Evolutionary conservation across 2,329 filamentous ascomycete species (phyloP), one percentile per base, ranked within the genome.

Genomic region (Claviceps capensis): DNA sequence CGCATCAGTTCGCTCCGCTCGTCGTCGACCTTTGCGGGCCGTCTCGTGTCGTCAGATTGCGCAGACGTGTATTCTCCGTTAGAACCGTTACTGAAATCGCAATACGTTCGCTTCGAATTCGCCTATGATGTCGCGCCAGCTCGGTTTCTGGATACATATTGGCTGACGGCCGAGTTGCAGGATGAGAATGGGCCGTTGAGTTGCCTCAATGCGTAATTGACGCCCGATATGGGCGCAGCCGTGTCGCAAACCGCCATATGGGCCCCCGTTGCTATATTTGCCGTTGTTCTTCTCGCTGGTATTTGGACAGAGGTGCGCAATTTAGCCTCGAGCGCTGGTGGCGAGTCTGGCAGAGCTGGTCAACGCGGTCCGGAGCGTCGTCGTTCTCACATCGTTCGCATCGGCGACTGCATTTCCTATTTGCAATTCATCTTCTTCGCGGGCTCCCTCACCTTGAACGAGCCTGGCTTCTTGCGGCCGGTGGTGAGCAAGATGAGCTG

Each of bases 371-470:
- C 6, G 9, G 48, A 50, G 19, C 48, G 26, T n/a, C 13, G 40
- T 38, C 48, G 41, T 17, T 14, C 40, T 8, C 48, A 50, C 40
- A 36, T 50, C n/a, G 11, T 50, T 19, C 48, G 48, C 40, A 60
- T 65, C 2, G 61, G 60, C 13, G 58, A 88, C 61, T 88, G 84
- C 60, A 69, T 89, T 38, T 81, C 86, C 59, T 88, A 88, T 62
- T 77, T 89, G 13, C 85, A 89, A 60, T 88, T 87, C 61, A 73
- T 85, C 48, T 82, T 88, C 46, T 70, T 89, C 54, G 81, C 83
- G 0, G 84, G 83, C 4, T 78, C 79, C 14, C 69, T 89, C 47
- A 84, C 78, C n/a, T 66, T 89, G 50, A 75, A 78, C 44, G 88
- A 88, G 57, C 85, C 85, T 0, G 85, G 85, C 1, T 89, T 81